These are phyloP conservation scores for Madurella fahalii DNA, from an alignment of 2,329 filamentous ascomycete species.

Conservation along the genomic window DNA sequence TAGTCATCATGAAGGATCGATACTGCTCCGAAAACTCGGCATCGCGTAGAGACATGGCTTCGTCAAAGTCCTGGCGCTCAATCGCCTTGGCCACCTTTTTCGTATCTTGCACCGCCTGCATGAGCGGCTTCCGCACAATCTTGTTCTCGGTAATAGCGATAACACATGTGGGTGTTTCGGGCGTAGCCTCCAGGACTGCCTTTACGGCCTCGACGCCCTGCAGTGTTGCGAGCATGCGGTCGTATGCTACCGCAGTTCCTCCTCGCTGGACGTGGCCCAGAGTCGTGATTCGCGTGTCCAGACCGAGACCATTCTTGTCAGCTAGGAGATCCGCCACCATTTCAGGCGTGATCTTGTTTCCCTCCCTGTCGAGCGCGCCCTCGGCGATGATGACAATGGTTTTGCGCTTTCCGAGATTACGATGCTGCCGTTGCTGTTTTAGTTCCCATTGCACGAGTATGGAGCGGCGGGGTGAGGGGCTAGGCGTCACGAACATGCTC, in stretches of 20 bases:
- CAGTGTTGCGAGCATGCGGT: conserved; percentile 86
- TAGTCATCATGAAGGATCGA: conserved; percentile 85
- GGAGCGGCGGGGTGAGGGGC: background rate
- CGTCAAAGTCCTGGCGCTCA: conserved; percentile 76
- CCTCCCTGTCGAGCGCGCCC: conserved; percentile 79
- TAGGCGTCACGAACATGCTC: conserved; percentile 49
- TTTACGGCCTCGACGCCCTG: conserved; percentile 94
- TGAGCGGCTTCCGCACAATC: conserved; percentile 82
- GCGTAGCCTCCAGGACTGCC: conserved; percentile 82
- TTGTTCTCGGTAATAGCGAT: conserved; percentile 98
- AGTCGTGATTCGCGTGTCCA: conserved; percentile 93
- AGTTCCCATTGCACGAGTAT: background rate
- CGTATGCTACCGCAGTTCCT: conserved; percentile 87
- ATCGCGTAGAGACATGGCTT: conserved; percentile 83
- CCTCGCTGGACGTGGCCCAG: conserved; percentile 97
- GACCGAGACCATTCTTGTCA: conserved; percentile 65
- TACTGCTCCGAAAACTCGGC: conserved; percentile 93
- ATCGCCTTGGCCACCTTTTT: conserved; percentile 81
- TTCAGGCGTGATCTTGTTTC: conserved; percentile 75
- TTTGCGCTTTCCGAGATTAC: conserved; percentile 85
- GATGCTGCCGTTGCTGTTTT: conserved; percentile 56
- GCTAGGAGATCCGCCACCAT: conserved; percentile 89
- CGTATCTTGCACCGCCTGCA: conserved; percentile 83
- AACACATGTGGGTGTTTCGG: conserved; percentile 85
- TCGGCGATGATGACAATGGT: conserved; percentile 98